These are phyloP conservation scores for Ceratobasidium sp. DNA, from an alignment of 1,284 basidiomycete genomes.

Conservation along the genomic window DNA sequence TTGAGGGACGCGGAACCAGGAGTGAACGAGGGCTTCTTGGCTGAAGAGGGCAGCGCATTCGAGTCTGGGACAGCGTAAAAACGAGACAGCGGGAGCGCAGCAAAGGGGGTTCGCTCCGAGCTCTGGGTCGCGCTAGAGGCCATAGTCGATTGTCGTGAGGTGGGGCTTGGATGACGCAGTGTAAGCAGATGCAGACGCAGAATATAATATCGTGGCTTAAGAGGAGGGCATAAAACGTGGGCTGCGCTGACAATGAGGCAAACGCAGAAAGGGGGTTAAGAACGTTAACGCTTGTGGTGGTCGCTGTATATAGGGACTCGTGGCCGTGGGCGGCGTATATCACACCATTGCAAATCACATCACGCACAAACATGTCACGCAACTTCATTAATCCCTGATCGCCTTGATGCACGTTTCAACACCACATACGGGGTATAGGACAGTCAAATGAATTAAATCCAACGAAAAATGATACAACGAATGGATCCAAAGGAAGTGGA, in stretches of 20 bases:
- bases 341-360: slow-evolving; percentile 5
- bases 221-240: slow-evolving; percentile 37
- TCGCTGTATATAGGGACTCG: slow-evolving; percentile 34
- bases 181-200: slow-evolving; percentile 4
- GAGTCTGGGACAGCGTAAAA: slow-evolving; percentile 29
- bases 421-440: not conserved
- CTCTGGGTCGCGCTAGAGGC: slow-evolving; percentile 7
- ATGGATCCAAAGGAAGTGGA: not conserved
- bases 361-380: slow-evolving; percentile 9
- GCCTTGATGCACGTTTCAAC: not conserved
- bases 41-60: not conserved
- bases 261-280: slow-evolving; percentile 34
- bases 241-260: slow-evolving; percentile 17
- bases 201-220: slow-evolving; percentile 37
- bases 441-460: slow-evolving; percentile 29
- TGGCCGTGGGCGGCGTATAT: not conserved
- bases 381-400: slow-evolving; percentile 31
- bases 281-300: slow-evolving; percentile 29
- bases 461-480: slow-evolving; percentile 28
- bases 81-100: slow-evolving; percentile 30
- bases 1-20: slow-evolving; percentile 37
- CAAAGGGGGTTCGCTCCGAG: slow-evolving; percentile 27
- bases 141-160: slow-evolving; percentile 41
- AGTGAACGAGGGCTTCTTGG: slow-evolving; percentile 27
- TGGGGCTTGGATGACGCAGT: slow-evolving; percentile 26